Base-by-base conservation (phyloP, 805 yeast species). In the Yarrowia keelungensis region DNA sequence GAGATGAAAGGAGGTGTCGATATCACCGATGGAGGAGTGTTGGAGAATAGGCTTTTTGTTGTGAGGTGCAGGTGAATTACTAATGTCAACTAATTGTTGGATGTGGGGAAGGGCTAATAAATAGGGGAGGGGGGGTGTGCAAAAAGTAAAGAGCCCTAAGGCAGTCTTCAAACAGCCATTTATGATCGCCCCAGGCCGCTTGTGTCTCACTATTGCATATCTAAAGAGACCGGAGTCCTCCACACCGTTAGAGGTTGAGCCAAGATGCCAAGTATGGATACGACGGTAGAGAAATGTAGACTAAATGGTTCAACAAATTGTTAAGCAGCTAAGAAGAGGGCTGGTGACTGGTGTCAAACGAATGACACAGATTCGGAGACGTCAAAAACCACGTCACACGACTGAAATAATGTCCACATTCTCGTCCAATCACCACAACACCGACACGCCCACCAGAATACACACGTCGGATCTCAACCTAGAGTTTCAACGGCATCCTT, bases 401-500 rank as follows among this genome's bases (percentile, higher is more conserved):
- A 26, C 32, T 26, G 32, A 2, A 26, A 26, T 26, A 5, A 3
- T 5, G 32, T 26, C 32, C 7, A 26, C 32, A 26, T 26, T 26
- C 19, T 19, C 19, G 19, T 19, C 19, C 32, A 26, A 26, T 26
- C 32, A 5, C 7, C 4, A 4, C 19, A 19, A 15, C 16, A 1
- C 46, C 46, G 4, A 15, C 36, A 26, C 14, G 39, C 54, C 54
- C 41, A 50, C 53, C 53, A 47, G 32, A 26, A 19, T 9, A 32
- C 10, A 15, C 3, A 14, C 16, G 4, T 47, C 14, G 38, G 53
- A 15, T 46, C 50, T 7, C 35, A 46, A 5, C 19, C 46, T 42
- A 53, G 59, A 53, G 59, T 53, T 53, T 53, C 59, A 53, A 53
- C 59, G 59, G 59, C 59, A 53, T 12, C 59, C 39, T 53, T 53